A percentile compares a stretch with the other conserved stretches of the same genome.
These are phyloP conservation scores for Hirschioporus abietinus DNA, from an alignment of 768 basidiomycete species.

Conservation along the genomic window DNA sequence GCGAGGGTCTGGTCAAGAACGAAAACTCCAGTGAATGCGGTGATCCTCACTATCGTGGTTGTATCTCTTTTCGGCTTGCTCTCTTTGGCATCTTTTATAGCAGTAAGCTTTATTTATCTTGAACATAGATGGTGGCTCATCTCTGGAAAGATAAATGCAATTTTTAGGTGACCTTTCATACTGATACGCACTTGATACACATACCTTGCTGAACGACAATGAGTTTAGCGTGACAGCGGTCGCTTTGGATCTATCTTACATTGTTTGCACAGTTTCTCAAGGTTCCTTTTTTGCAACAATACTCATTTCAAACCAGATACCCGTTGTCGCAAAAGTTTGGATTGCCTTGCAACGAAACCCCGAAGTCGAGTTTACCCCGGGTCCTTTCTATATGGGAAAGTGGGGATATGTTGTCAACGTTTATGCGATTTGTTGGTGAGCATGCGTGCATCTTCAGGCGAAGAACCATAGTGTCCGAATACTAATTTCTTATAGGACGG, in stretches of 20 bases:
- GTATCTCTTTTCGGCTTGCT: conserved; percentile 14
- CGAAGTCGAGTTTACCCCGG: conserved; percentile 13
- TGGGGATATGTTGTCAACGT: conserved; percentile 15
- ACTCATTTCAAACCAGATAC: conserved; percentile 10
- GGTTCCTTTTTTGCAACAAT: neutral
- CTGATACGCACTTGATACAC: neutral
- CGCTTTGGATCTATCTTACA: conserved; percentile 14
- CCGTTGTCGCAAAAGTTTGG: conserved; percentile 11
- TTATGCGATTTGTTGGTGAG: conserved; percentile 16
- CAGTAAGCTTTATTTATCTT: conserved; percentile 9
- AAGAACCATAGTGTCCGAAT: neutral
- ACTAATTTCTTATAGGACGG: conserved; percentile 8
- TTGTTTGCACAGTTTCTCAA: neutral
- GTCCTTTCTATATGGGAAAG: conserved; percentile 14
- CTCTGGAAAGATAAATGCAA: conserved; percentile 15
- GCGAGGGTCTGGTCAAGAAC: conserved; percentile 15
- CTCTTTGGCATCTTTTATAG: conserved; percentile 15
- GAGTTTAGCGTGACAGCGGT: conserved; percentile 15
- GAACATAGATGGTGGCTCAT: neutral
- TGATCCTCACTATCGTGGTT: conserved; percentile 15
- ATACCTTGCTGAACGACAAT: neutral
- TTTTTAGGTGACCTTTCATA: conserved; percentile 13
- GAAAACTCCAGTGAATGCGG: conserved; percentile 17
- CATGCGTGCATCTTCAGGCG: neutral
- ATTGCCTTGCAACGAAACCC: conserved; percentile 5